Percentiles rank a stretch among this genome's conserved stretches.
These are phyloP conservation scores for Phellinidium pouzarii DNA, from an alignment of 1,284 basidiomycete species.

Conservation along the genomic window DNA sequence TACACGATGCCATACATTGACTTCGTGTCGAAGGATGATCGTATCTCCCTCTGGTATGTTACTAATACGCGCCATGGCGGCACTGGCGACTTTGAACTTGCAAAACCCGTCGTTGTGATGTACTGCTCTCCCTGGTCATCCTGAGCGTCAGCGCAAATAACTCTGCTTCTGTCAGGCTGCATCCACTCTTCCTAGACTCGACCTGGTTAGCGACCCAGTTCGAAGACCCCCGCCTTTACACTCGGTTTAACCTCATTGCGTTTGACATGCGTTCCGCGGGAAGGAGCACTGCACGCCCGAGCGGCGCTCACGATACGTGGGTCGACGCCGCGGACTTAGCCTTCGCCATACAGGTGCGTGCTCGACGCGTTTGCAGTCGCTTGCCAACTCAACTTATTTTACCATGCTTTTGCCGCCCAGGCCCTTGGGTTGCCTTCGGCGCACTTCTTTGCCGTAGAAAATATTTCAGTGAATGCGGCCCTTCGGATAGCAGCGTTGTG, in stretches of 20 bases:
- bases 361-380: not conserved
- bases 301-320: conserved; percentile 58
- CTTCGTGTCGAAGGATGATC: conserved; percentile 54
- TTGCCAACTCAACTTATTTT: conserved; percentile 2
- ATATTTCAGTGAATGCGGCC: conserved; percentile 43
- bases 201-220: conserved; percentile 62
- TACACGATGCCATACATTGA: conserved; percentile 65
- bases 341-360: conserved; percentile 50
- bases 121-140: not conserved
- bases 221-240: conserved; percentile 53
- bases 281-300: conserved; percentile 47
- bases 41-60: conserved; percentile 61
- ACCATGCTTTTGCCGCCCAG: conserved; percentile 29
- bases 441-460: conserved; percentile 62
- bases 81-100: conserved; percentile 58
- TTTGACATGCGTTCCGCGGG: conserved; percentile 69
- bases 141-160: not conserved
- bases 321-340: conserved; percentile 71
- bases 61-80: conserved; percentile 52
- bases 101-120: conserved; percentile 57
- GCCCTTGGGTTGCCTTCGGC: conserved; percentile 55
- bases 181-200: conserved; percentile 60
- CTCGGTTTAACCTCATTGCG: conserved; percentile 59
- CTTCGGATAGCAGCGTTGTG: conserved; percentile 59
- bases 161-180: conserved; percentile 31